Evolutionary conservation across 2,329 filamentous ascomycete genomes (phyloP), one percentile per base, ranked within the genome.

Genomic region (Talaromyces islandicus): DNA sequence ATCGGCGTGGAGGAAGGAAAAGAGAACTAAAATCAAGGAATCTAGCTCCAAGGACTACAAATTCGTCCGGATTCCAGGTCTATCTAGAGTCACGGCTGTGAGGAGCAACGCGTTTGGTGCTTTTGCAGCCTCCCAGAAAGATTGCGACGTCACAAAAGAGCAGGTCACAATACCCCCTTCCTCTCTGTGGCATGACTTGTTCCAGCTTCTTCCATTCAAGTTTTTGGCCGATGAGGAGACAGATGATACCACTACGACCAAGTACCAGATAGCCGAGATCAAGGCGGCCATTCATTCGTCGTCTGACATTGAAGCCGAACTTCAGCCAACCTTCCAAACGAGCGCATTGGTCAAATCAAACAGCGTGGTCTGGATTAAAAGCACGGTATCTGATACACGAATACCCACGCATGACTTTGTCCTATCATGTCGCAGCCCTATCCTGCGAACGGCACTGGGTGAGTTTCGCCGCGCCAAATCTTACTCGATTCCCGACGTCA

Each of bases 1-100:
- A 2, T 93, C 91, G 54, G 93, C 97, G 0, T 99, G 93, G 93
- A 88, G 88, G 66, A 88, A 93, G 61, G 87, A 94, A 56, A 91
- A 91, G 69, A 85, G 94, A 62, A 82, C 84, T 27, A 96, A 93
- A 64, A 87, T 89, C 55, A 95, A 96, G 68, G 85, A 87, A 24
- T 80, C 82, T 35, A 89, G 86, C 67, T 83, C 85, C 12, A 96
- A 95, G 66, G 92, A 96, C 70, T 96, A 95, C 79, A 99, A 99
- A 71, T 99, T 97, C 66, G 88, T 93, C 68, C 87, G 94, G 60
- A 86, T 99, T 9, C 89, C 94, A 0, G 92, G 90, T 48, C 84
- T 99, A 59, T 96, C 91, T 1, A 87, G 92, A 38, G 91, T 95
- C 14, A 83, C 89, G 32, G 87, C 88, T 3, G 92, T 97, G 7